phyloP scores from a whole-genome alignment of 169 alveolate species.

The Plasmodium falciparum region DNA sequence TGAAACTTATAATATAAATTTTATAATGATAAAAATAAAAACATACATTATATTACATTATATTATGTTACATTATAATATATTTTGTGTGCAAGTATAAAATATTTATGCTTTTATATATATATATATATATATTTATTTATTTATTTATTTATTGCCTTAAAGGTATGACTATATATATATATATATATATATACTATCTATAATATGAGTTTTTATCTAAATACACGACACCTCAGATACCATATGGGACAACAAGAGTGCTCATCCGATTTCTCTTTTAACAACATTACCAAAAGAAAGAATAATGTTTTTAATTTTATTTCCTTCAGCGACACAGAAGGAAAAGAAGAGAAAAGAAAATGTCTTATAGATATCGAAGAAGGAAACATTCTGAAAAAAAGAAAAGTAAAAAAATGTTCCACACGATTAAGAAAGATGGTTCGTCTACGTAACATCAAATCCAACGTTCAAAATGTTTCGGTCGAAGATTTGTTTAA shows the following conservation, averaged over 20 bases:
- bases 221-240: not conserved
- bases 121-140: too few species aligned
- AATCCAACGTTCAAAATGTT: too few species aligned
- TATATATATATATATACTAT: not conserved
- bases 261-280: not conserved
- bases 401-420: not conserved
- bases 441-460: too few species aligned
- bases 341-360: not conserved
- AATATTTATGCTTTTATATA: too few species aligned
- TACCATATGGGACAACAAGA: not conserved
- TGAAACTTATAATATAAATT: not conserved
- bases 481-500: too few species aligned
- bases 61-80: too few species aligned
- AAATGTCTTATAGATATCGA: not conserved
- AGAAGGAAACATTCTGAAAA: not conserved
- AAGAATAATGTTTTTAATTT: not conserved
- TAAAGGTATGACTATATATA: not conserved
- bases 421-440: not conserved
- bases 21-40: too few species aligned
- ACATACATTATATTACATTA: too few species aligned
- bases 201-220: not conserved
- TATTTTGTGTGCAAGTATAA: not conserved
- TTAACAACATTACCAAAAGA: not conserved
- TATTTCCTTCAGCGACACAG: conserved; percentile 4
- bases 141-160: not conserved